These are phyloP conservation scores for Helichrysum umbraculigerum DNA, from an alignment of 129 eudicot species.

Conservation along the genomic window DNA sequence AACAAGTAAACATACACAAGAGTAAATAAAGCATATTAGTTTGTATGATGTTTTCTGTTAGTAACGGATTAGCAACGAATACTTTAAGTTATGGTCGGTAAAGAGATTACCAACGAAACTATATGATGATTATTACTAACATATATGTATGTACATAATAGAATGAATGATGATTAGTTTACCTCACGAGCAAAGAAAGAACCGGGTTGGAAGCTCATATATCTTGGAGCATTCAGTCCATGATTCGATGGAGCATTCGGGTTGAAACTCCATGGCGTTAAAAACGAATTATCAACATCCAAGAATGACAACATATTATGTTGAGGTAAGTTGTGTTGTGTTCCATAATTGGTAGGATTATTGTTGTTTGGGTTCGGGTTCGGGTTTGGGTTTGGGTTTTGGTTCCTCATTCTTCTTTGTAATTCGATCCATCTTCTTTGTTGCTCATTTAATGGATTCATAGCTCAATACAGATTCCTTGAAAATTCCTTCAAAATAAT, in stretches of 20 bases:
- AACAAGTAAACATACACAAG: too few species aligned
- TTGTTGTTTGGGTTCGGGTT: neutral
- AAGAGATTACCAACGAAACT: neutral
- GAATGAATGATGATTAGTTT: neutral
- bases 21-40: neutral
- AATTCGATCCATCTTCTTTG: neutral
- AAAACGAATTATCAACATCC: conserved; percentile 15
- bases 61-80: too few species aligned
- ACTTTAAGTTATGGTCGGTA: too few species aligned
- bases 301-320: conserved; percentile 14
- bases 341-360: neutral
- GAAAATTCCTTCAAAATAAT: neutral
- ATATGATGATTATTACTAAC: neutral
- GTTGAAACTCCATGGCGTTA: conserved; percentile 23
- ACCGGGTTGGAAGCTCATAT: conserved; percentile 11
- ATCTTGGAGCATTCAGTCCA: neutral
- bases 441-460: neutral
- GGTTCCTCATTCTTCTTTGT: neutral
- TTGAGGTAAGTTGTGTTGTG: conserved; percentile 1
- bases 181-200: conserved; percentile 24
- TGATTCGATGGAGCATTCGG: neutral
- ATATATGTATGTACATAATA: neutral
- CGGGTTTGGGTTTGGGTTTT: neutral
- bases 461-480: neutral
- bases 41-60: too few species aligned